Evolutionary conservation across 2,329 filamentous ascomycete genomes (phyloP).

Genomic region (Colletotrichum sp.): DNA sequence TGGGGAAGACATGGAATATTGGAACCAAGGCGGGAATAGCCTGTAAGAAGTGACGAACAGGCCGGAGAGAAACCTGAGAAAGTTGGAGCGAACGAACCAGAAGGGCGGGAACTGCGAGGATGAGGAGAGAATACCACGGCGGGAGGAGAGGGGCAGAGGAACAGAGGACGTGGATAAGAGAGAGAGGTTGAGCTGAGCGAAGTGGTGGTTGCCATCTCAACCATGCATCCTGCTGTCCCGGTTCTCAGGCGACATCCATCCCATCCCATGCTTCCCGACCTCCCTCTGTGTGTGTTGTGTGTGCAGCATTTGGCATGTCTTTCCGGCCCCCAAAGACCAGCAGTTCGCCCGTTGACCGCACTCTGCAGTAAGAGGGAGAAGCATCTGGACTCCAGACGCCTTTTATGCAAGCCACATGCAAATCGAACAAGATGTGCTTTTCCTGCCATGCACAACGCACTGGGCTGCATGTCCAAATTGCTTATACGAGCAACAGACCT

Average conservation of each 20-base stretch:
- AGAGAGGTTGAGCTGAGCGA: neutral
- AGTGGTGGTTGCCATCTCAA: neutral
- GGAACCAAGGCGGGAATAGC: neutral
- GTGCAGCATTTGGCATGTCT: neutral
- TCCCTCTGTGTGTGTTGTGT: neutral
- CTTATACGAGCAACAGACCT: neutral
- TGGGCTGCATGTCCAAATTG: neutral
- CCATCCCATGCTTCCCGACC: neutral
- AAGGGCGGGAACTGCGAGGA: neutral
- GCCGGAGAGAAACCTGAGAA: neutral
- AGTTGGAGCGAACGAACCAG: neutral
- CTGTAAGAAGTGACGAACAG: neutral
- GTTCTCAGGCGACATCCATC: neutral
- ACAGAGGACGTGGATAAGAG: neutral
- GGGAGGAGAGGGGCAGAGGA: neutral
- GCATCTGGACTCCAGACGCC: neutral
- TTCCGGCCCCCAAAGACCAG: neutral
- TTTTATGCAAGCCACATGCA: conserved; percentile 9
- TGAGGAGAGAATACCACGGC: neutral
- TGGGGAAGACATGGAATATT: neutral
- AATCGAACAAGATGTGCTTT: neutral
- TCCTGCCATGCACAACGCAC: neutral
- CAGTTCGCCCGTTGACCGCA: neutral
- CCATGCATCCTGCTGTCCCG: neutral
- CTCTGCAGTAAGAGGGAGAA: neutral